Evolutionary conservation across 2,329 filamentous ascomycete genomes (phyloP), one percentile per base, ranked within the genome.

Genomic region (Stachybotrys elegans): DNA sequence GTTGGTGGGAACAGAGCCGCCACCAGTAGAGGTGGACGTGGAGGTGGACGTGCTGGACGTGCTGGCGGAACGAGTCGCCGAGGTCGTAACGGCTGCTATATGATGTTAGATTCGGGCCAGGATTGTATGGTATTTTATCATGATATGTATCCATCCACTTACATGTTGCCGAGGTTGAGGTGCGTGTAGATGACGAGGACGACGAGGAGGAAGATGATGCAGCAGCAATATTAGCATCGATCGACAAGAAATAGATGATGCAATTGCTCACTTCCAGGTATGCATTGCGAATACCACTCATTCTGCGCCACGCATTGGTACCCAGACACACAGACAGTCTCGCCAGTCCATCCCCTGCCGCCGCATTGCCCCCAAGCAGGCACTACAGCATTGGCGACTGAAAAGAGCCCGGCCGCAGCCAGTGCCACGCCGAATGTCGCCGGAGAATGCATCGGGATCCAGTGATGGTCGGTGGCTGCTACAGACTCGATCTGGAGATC

Each of bases 271-370:
- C 38, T 27, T 17, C 38, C 38, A 19, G 38, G 38, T 16, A 48
- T 34, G 31, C 58, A 61, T 49, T 61, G 57, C 4, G 51, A 57
- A 52, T 61, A 61, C 51, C 54, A 58, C 22, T 59, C 51, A 42
- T 59, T 59, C 31, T 49, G 47, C 29, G 46, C 48, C 21, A 51
- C 49, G 41, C 57, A 60, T 5, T 49, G 52, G 13, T 49, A 48
- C 16, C 58, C 58, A 12, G 47, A 32, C 16, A 40, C 54, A 34
- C 58, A 61, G 12, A 46, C 44, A 13, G 54, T 57, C 22, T 53
- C 40, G 16, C 58, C 58, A n/a, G 46, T 56, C 36, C 42, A 58
- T 40, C 48, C 47, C 5, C 34, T 43, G 12, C 57, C 58, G 29
- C 57, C 57, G 32, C 58, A 61, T 45, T 59, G 58, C 14, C 49